Conservation (phyloP, 2,329 filamentous ascomycete species). For the Dothideomycetes sp. region DNA sequence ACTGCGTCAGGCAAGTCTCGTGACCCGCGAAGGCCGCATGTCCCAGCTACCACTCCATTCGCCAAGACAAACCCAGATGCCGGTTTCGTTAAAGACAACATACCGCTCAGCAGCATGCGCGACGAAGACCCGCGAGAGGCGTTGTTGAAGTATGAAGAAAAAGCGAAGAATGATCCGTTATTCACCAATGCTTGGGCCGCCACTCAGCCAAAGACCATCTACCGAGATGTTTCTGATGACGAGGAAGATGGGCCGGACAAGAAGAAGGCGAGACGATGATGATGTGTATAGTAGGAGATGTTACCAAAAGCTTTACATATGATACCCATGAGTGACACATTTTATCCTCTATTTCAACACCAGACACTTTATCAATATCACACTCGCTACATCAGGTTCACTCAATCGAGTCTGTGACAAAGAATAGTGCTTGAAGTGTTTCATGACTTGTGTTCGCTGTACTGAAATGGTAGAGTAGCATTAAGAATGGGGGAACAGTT, state of each 20-base stretch:
- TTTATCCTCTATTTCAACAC: too few species aligned
- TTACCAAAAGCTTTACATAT: too few species aligned
- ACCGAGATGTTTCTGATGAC: slow-evolving; percentile 78
- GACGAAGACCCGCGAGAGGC: slow-evolving; percentile 95
- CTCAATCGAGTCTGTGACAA: too few species aligned
- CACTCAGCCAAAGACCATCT: slow-evolving; percentile 87
- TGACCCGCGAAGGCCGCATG: slow-evolving; percentile 75
- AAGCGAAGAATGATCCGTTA: slow-evolving; percentile 82
- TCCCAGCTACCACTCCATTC: slow-evolving; percentile 79
- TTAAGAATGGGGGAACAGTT: neutral
- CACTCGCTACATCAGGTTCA: too few species aligned
- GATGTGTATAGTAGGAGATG: too few species aligned
- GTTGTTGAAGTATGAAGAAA: slow-evolving; percentile 85
- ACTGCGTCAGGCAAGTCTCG: slow-evolving; percentile 66
- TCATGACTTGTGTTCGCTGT: too few species aligned
- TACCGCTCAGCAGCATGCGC: slow-evolving; percentile 82
- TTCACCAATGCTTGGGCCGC: slow-evolving; percentile 91
- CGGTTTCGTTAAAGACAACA: slow-evolving; percentile 76
- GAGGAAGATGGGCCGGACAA: slow-evolving; percentile 63
- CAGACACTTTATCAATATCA: too few species aligned
- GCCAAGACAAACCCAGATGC: slow-evolving; percentile 83
- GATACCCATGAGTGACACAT: too few species aligned
- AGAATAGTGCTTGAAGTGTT: too few species aligned
- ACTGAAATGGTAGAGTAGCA: too few species aligned
- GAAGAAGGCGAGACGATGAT: slow-evolving; percentile 30